Conservation (phyloP, 495 filamentous ascomycete genomes). For the Penicillium arizonense region DNA sequence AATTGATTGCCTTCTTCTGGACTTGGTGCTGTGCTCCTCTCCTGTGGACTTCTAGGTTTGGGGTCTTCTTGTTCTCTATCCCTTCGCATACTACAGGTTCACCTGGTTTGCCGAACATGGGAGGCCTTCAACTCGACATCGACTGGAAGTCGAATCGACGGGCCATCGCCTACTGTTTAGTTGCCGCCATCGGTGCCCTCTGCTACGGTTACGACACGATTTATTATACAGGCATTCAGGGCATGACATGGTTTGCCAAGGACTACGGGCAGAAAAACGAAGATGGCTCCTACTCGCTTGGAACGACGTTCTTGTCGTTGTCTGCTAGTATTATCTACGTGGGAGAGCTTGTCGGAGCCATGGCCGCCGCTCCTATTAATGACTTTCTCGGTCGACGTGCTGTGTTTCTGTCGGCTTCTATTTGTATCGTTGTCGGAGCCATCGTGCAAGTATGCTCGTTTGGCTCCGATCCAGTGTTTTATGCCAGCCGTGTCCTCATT, state of each 20-base stretch:
- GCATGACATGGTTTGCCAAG: conserved; percentile 20
- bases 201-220: conserved; percentile 30
- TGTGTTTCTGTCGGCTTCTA: conserved; percentile 19
- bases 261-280: conserved; percentile 19
- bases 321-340: conserved; percentile 27
- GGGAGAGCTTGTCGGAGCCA: conserved; percentile 23
- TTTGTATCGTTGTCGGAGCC: conserved; percentile 20
- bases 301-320: conserved; percentile 21
- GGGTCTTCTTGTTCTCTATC: not conserved
- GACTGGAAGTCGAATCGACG: conserved; percentile 24
- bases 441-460: conserved; percentile 22
- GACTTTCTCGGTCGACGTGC: conserved; percentile 17
- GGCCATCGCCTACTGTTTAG: conserved; percentile 23
- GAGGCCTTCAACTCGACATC: conserved; percentile 13
- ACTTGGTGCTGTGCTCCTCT: too few species aligned
- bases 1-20: not conserved
- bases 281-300: conserved; percentile 14
- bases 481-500: conserved; percentile 20
- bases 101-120: conserved; percentile 2
- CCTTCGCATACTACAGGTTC: not conserved
- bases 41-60: not conserved
- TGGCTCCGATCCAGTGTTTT: conserved; percentile 17
- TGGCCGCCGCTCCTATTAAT: conserved; percentile 21
- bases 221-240: conserved; percentile 30
- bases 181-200: conserved; percentile 26